Percentiles rank a stretch among this genome's conserved stretches.
Evolutionary conservation across 2,329 filamentous ascomycete genomes (phyloP).

Genomic region (Alternaria sp.): DNA sequence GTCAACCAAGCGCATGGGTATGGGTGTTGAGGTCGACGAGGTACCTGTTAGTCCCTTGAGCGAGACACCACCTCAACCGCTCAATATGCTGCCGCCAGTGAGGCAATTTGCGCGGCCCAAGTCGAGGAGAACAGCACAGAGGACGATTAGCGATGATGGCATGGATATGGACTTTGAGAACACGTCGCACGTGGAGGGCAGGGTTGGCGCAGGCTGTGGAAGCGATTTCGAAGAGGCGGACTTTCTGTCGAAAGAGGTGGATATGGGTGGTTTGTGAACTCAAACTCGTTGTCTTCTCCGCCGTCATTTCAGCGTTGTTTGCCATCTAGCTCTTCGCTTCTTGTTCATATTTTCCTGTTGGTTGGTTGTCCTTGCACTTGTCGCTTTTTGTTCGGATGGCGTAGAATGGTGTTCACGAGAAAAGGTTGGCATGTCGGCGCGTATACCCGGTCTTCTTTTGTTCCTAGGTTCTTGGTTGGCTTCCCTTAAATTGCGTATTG

Average conservation of each 20-base stretch:
- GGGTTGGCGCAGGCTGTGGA: constrained; percentile 47
- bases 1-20: constrained; percentile 18
- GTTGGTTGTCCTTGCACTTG: neutral
- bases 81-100: constrained; percentile 33
- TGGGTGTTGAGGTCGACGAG: constrained; percentile 40
- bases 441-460: constrained; percentile 25
- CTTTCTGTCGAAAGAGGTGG: constrained; percentile 58
- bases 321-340: constrained; percentile 13
- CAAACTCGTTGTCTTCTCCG: neutral
- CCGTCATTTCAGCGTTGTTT: neutral
- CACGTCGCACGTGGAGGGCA: constrained; percentile 46
- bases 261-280: constrained; percentile 45
- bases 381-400: constrained; percentile 3
- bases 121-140: constrained; percentile 23
- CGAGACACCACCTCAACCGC: constrained; percentile 35
- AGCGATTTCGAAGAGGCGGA: constrained; percentile 74
- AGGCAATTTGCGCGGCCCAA: constrained; percentile 46
- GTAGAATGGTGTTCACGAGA: constrained; percentile 14
- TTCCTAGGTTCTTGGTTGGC: neutral
- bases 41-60: constrained; percentile 48
- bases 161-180: constrained; percentile 48
- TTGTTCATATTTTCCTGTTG: constrained; percentile 11
- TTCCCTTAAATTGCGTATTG: neutral
- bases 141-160: constrained; percentile 34
- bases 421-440: constrained; percentile 22